Evolutionary conservation across 371 early-diverging fungal genomes (phyloP).

Genomic region (Saksenaea vasiformis): DNA sequence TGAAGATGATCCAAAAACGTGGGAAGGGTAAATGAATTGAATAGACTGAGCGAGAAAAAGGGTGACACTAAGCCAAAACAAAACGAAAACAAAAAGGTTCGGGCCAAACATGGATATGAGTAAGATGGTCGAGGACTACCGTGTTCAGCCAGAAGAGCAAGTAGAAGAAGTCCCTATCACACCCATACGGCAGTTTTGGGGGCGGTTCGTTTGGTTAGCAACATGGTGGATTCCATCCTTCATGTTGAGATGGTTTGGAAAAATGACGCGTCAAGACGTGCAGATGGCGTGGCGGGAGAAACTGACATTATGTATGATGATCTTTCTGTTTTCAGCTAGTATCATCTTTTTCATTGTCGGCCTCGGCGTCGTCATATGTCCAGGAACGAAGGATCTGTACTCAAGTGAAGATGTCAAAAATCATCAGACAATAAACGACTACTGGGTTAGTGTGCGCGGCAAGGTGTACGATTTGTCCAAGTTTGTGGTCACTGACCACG

Average conservation of each 20-base stretch:
- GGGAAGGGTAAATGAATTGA: neutral
- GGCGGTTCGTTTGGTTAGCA: conserved; percentile 63
- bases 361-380: conserved; percentile 57
- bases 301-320: conserved; percentile 77
- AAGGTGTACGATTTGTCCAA: conserved; percentile 77
- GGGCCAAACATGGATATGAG: conserved; percentile 51
- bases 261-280: conserved; percentile 84
- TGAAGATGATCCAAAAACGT: conserved; percentile 3
- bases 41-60: neutral
- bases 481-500: conserved; percentile 64
- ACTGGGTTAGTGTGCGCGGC: conserved; percentile 70
- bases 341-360: conserved; percentile 64
- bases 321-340: conserved; percentile 53
- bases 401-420: conserved; percentile 46
- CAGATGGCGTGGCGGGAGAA: conserved; percentile 96
- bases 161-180: conserved; percentile 59
- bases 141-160: conserved; percentile 32
- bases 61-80: neutral
- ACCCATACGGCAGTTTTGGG: conserved; percentile 68
- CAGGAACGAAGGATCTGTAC: conserved; percentile 49
- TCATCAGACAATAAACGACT: conserved; percentile 52
- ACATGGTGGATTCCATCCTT: conserved; percentile 83
- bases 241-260: conserved; percentile 57
- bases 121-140: conserved; percentile 46
- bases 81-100: conserved; percentile 15